Base-by-base conservation (phyloP, 768 basidiomycete species). In the Cystobasidiopsis lactophilus region DNA sequence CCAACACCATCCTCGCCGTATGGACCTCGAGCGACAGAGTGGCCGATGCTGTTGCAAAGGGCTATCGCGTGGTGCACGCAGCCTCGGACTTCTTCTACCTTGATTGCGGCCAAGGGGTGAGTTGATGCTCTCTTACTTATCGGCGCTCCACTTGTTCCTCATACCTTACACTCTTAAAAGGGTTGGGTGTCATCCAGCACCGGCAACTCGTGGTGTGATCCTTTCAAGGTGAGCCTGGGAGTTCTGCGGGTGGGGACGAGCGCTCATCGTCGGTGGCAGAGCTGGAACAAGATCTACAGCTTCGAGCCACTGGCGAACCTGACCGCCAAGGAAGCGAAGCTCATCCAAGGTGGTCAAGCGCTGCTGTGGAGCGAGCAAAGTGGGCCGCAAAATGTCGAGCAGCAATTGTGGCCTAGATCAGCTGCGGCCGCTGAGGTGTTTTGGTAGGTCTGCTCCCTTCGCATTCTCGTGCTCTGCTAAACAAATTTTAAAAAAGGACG, bases 31-130 rank as follows among this genome's bases (percentile, higher is more conserved):
- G 66, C 18, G 67, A 23, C 14, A 26, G 82, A 60, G 80, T 73
- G 7, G 70, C 69, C 0, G 67, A 72, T 0, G 80, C 82, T 3
- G 75, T 75, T 0, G 67, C 72, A 27, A 75, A 75, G 58, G 78
- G 77, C 0, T 75, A 70, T 68, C 67, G 70, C 40, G 60, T 85
- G 40, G 67, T 86, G 2, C 80, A 83, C 52, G 74, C 77, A 1
- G 71, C 80, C 0, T 77, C 76, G 5, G 76, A 84, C 61, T 80
- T 75, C 66, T 83, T 85, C 68, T 85, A 85, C 66, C 74, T 85
- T 24, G 75, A 74, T 51, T 69, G 73, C 57, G 35, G 50, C 16
- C 33, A 35, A 16, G 33, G 33, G 9, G 33, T 16, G 16, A 7
- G 33, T 7, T 7, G 7, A 7, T 35, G 9, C 9, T 23, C 16